These are phyloP conservation scores for Pseudogymnoascus sp. DNA, from an alignment of 2,329 filamentous ascomycete species.

Conservation along the genomic window DNA sequence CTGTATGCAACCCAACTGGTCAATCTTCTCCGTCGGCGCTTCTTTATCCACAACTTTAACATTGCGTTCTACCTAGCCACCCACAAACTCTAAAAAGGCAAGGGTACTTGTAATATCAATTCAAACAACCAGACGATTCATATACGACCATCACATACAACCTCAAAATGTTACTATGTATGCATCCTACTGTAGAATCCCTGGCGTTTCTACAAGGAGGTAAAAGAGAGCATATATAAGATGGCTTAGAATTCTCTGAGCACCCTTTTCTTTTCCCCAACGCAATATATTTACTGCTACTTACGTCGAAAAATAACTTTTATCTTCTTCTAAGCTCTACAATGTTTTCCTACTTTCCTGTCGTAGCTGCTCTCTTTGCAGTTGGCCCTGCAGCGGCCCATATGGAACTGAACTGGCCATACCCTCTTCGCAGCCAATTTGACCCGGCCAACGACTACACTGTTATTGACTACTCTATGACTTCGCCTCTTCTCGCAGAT, in stretches of 20 bases:
- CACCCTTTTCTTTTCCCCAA: neutral
- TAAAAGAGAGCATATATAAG: neutral
- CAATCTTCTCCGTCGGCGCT: neutral
- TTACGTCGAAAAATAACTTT: neutral
- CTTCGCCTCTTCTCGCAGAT: slow-evolving; percentile 2
- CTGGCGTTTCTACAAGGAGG: neutral
- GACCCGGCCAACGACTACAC: neutral
- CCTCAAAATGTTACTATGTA: neutral
- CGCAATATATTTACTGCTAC: neutral
- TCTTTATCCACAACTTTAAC: neutral
- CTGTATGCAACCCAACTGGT: neutral
- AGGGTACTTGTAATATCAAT: neutral
- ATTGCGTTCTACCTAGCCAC: neutral
- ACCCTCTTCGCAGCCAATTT: neutral
- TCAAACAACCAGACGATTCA: neutral
- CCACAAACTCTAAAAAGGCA: neutral
- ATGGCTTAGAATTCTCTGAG: neutral
- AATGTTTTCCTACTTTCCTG: neutral
- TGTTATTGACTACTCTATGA: neutral
- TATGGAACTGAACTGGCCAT: neutral
- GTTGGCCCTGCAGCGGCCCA: neutral
- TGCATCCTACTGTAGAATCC: neutral
- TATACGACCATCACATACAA: neutral
- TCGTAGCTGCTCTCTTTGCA: neutral
- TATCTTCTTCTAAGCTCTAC: neutral